Evolutionary conservation across 2,329 filamentous ascomycete species (phyloP).

Genomic region (Ophiocordyceps robertsii): DNA sequence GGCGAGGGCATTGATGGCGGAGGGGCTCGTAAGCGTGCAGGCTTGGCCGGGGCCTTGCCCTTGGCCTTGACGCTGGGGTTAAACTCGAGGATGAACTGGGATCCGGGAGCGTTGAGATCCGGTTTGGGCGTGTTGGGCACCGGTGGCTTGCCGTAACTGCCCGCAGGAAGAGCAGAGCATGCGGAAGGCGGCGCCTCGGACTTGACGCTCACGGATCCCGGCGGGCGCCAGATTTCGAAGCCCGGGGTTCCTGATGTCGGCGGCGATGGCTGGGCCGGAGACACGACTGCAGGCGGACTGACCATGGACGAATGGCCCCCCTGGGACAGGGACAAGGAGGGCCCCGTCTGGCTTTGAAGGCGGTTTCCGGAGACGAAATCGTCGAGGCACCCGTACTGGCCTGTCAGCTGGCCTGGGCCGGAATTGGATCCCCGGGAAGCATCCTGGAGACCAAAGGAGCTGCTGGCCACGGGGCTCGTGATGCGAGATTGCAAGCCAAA

Average conservation of each 20-base stretch:
- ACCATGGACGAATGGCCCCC: conserved; percentile 9
- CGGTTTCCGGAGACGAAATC: conserved; percentile 17
- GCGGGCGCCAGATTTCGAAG: conserved; percentile 23
- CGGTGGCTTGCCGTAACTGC: conserved; percentile 22
- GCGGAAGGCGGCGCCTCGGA: conserved; percentile 11
- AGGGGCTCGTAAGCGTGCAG: conserved; percentile 14
- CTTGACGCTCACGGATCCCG: conserved; percentile 12
- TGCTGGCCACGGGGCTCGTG: conserved; percentile 18
- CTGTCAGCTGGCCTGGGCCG: conserved; percentile 11
- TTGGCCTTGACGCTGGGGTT: conserved; percentile 18
- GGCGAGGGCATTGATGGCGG: conserved; percentile 7
- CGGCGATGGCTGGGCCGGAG: conserved; percentile 6
- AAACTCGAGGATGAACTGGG: conserved; percentile 23
- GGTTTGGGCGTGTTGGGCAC: conserved; percentile 25
- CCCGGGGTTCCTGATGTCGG: conserved; percentile 20
- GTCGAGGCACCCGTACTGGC: conserved; percentile 18
- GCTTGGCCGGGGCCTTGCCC: conserved; percentile 20
- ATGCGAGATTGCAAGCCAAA: conserved; percentile 15
- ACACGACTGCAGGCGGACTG: conserved; percentile 2
- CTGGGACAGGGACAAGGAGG: conserved; percentile 8
- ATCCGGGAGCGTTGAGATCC: conserved; percentile 15
- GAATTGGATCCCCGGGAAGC: conserved; percentile 14
- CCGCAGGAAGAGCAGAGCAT: conserved; percentile 7
- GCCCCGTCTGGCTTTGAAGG: conserved; percentile 12
- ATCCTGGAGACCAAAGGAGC: conserved; percentile 19